Evolutionary conservation across 805 yeast genomes (phyloP).

Genomic region (Pichia paraexigua): DNA sequence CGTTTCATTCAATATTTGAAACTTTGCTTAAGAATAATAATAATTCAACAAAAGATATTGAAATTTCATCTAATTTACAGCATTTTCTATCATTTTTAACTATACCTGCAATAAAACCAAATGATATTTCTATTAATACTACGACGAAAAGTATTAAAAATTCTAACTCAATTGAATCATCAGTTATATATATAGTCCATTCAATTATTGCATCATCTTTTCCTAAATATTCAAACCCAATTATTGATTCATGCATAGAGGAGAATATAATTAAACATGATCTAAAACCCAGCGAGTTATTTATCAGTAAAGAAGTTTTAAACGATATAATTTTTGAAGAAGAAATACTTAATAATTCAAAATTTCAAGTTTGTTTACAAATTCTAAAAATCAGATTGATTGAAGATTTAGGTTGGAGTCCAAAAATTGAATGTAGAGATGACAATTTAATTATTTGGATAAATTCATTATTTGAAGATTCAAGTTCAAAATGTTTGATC

Average conservation of each 20-base stretch:
- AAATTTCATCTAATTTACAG: constrained; percentile 9
- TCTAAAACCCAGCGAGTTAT: constrained; percentile 3
- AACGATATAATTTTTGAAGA: constrained; percentile 2
- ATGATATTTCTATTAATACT: background rate
- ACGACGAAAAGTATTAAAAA: background rate
- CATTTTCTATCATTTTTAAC: constrained; percentile 7
- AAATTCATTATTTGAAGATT: constrained; percentile 22
- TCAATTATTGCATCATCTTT: constrained; percentile 11
- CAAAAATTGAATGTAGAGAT: constrained; percentile 13
- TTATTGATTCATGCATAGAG: background rate
- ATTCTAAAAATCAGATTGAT: constrained; percentile 19
- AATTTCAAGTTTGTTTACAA: constrained; percentile 10
- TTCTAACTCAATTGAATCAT: constrained; percentile 21
- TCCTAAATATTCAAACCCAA: constrained; percentile 8
- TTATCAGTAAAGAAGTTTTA: constrained; percentile 5
- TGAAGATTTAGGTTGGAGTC: constrained; percentile 16
- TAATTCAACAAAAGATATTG: background rate
- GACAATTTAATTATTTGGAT: constrained; percentile 21
- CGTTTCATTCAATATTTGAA: constrained; percentile 4
- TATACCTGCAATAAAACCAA: background rate
- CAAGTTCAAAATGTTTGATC: constrained; percentile 13
- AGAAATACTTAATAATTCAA: constrained; percentile 3
- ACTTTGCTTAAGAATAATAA: background rate
- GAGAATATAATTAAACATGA: background rate
- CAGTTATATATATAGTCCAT: constrained; percentile 18